phyloP scores from a whole-genome alignment of 2,329 filamentous ascomycete genomes.

The Calonectria multiphialidica region DNA sequence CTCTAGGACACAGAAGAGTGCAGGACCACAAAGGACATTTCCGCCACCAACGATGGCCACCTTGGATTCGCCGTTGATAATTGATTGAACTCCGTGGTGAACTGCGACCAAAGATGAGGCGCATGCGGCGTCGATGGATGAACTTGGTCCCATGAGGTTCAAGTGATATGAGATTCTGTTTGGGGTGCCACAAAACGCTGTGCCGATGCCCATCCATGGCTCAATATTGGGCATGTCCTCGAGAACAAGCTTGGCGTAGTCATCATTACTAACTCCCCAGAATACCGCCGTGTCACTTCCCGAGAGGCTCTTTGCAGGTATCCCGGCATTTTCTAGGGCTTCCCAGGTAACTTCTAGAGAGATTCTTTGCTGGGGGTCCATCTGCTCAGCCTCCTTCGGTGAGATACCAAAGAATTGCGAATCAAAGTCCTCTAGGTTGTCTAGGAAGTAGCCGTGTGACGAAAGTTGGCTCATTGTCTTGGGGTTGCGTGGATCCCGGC shows the following conservation, averaged over 20 bases:
- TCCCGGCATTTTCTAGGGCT: neutral
- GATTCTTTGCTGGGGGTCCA: slow-evolving; percentile 1
- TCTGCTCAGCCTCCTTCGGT: neutral
- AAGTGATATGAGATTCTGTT: slow-evolving; percentile 2
- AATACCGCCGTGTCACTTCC: neutral
- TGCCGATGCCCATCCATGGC: slow-evolving; percentile 1
- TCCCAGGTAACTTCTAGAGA: neutral
- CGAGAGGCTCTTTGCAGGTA: neutral
- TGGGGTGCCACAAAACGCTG: neutral
- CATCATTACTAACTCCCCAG: neutral
- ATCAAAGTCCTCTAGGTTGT: neutral
- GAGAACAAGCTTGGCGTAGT: neutral
- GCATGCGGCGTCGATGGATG: neutral
- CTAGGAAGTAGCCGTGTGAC: neutral
- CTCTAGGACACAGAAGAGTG: neutral
- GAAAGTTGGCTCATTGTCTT: neutral
- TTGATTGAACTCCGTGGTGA: neutral
- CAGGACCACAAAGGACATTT: neutral
- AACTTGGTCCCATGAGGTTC: neutral
- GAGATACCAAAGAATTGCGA: neutral
- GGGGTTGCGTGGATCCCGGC: neutral
- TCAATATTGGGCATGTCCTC: neutral
- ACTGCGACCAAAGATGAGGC: neutral
- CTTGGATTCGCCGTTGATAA: neutral
- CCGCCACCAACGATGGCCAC: neutral